Conservation (phyloP, 805 yeast genomes). For the Suhomyces prunicola region DNA sequence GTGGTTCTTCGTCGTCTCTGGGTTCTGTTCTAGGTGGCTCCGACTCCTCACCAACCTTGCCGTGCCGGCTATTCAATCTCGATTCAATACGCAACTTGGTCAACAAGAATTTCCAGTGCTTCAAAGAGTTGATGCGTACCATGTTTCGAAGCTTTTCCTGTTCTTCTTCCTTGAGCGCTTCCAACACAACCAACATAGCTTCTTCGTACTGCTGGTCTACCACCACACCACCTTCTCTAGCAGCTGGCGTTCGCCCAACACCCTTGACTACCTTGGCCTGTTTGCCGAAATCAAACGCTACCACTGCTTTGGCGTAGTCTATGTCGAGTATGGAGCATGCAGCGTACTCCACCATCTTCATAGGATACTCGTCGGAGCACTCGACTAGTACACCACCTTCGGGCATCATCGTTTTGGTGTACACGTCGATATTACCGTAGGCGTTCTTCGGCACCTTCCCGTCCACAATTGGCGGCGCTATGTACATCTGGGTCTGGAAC, state of each 20-base stretch:
- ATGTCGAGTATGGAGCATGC: slow-evolving; percentile 60
- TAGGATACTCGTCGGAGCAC: slow-evolving; percentile 20
- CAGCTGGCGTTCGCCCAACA: slow-evolving; percentile 46
- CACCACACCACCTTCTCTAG: slow-evolving; percentile 71
- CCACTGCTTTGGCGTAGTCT: slow-evolving; percentile 85
- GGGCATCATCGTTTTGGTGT: slow-evolving; percentile 79
- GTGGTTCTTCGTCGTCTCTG: background rate
- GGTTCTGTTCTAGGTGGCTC: background rate
- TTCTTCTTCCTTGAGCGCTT: slow-evolving; percentile 48
- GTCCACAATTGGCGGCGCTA: slow-evolving; percentile 61
- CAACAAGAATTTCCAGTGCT: slow-evolving; percentile 52
- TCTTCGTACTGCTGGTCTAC: slow-evolving; percentile 60
- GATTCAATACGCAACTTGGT: slow-evolving; percentile 47
- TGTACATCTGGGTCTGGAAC: slow-evolving; percentile 69
- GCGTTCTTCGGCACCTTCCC: slow-evolving; percentile 74
- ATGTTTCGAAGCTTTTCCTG: slow-evolving; percentile 41
- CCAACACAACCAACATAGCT: slow-evolving; percentile 53
- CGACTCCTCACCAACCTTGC: slow-evolving; percentile 29
- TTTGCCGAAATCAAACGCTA: slow-evolving; percentile 69
- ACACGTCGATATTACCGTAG: slow-evolving; percentile 82
- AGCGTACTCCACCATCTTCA: slow-evolving; percentile 60
- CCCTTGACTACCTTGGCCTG: slow-evolving; percentile 19
- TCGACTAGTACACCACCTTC: slow-evolving; percentile 62
- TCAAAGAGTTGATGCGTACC: slow-evolving; percentile 48
- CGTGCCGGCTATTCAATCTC: slow-evolving; percentile 49